Evolutionary conservation across 306 rosid species (phyloP), one percentile per base, ranked within the genome.

Genomic region (Dryas alaskensis): DNA sequence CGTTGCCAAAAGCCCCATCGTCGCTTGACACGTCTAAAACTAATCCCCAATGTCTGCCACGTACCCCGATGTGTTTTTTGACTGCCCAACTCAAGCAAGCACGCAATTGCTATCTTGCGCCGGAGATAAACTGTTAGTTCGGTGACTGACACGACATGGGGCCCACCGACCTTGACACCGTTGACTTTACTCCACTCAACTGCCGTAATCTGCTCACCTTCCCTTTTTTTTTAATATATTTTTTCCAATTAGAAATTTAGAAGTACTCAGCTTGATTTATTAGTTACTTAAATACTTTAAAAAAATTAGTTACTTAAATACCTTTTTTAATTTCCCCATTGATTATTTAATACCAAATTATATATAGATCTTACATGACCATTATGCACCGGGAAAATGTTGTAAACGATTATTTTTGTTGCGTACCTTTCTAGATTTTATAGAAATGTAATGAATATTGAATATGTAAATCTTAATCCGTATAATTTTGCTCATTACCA

Each of bases 21-120:
- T 0, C 0, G 2, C 1, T 0, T 8, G 50, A 73, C 82, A 87
- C 86, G 81, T 73, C 45, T 37, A 43, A 53, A 40, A 19, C 8
- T 14, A 4, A 55, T 0, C 7, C 52, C 8, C 0, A 80, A 67
- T 50, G 67, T 59, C 54, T 55, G 76, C 85, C 92, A 77, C 88
- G 81, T 52, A 74, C 40, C 73, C 82, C 90, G 64, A 82, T 59
- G 69, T 53, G 65, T 67, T 52, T 58, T 85, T 86, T 85, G 88
- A 83, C 88, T 80, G 64, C 79, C 19, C 40, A 43, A 47, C 37
- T 31, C 37, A 2, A 31, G 37, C 37, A 31, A 31, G 37, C 37
- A 31, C 37, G 37, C 37, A 31, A 31, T 31, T 8, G 76, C 86
- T 89, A 85, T 16, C 80, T 37, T 73, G 81, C 84, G 77, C 89